A percentile compares a stretch with the other conserved stretches of the same genome.
Conservation (phyloP, 106 monocot genomes). For the Phalaenopsis aphrodite region DNA sequence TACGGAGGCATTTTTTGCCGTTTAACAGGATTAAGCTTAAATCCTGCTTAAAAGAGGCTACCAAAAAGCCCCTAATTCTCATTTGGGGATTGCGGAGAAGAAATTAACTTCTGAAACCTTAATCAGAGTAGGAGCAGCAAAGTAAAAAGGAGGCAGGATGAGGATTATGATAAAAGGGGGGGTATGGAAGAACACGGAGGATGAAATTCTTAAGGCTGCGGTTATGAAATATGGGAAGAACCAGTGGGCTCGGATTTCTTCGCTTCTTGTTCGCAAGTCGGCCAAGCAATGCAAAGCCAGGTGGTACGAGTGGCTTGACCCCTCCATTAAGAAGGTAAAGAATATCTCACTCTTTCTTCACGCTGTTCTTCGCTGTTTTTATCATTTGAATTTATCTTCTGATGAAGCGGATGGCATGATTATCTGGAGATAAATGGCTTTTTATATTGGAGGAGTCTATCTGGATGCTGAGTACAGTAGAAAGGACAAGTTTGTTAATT, state of each 20-base stretch:
- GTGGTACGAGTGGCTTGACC: slow-evolving; percentile 98
- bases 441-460: not conserved
- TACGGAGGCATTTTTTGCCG: too few relatives aligned
- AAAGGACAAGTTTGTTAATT: not conserved
- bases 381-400: not conserved
- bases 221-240: slow-evolving; percentile 99
- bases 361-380: not conserved
- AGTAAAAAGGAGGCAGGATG: slow-evolving; percentile 49
- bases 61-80: too few relatives aligned
- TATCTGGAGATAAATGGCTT: not conserved
- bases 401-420: not conserved
- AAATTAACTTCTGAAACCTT: not conserved
- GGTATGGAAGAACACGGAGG: slow-evolving; percentile 99
- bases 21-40: too few relatives aligned
- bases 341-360: not conserved
- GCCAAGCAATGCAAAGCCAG: slow-evolving; percentile 98
- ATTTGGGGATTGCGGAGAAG: not conserved
- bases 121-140: slow-evolving; percentile 9
- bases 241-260: slow-evolving; percentile 97
- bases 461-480: not conserved
- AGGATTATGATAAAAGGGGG: slow-evolving; percentile 99
- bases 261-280: slow-evolving; percentile 83
- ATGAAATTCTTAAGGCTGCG: slow-evolving; percentile 98
- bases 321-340: slow-evolving; percentile 86
- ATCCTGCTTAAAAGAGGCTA: too few relatives aligned